Conservation (phyloP, 345 rosid species). For the Aethionema arabicum region DNA sequence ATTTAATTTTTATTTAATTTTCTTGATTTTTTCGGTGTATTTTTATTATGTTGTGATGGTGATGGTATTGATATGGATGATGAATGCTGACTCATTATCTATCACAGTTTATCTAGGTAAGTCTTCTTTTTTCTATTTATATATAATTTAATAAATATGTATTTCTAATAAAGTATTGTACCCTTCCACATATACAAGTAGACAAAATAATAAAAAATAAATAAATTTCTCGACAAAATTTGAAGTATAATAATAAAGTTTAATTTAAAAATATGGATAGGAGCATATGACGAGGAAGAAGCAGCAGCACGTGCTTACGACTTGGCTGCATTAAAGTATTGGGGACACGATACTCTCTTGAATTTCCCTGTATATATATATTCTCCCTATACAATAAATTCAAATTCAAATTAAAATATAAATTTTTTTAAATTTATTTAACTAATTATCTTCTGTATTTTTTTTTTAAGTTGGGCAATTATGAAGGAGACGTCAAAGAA, state of each 20-base stretch:
- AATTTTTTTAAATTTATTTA: background rate
- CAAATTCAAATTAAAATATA: no score
- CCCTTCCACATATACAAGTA: background rate
- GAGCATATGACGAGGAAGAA: conserved; percentile 89
- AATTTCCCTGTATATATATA: conserved; percentile 82
- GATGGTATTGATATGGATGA: conserved; percentile 40
- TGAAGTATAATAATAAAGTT: no score
- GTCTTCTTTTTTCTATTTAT: conserved; percentile 4
- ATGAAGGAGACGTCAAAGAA: conserved; percentile 62
- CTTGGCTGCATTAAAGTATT: conserved; percentile 91
- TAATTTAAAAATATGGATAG: conserved; percentile 37
- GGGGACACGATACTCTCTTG: conserved; percentile 86
- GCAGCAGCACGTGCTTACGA: conserved; percentile 96
- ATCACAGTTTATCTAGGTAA: conserved; percentile 42
- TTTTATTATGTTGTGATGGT: conserved; percentile 30
- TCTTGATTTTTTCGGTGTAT: conserved; percentile 7
- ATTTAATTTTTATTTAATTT: conserved; percentile 8
- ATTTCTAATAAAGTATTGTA: conserved; percentile 6
- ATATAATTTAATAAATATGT: background rate
- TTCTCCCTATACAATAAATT: no score
- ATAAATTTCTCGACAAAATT: no score
- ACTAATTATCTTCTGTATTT: background rate
- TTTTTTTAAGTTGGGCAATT: conserved; percentile 45
- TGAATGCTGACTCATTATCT: conserved; percentile 38
- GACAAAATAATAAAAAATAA: conserved; percentile 31